Conservation (phyloP, 352 stramenopile species). For the Pythium coloratum region DNA sequence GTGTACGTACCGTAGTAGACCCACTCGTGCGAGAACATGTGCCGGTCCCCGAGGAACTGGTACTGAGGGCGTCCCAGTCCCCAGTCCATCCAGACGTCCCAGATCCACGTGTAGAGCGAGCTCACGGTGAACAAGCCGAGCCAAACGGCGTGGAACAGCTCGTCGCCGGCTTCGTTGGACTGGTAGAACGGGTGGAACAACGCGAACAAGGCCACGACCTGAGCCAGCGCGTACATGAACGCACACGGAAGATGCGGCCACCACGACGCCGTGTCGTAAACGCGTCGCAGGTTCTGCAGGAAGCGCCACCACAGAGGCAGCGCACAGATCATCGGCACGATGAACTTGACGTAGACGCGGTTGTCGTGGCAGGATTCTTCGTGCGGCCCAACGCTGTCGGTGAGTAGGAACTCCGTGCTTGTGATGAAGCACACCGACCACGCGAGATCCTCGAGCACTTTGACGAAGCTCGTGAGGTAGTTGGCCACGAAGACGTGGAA, state of each 20-base stretch:
- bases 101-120: constrained; percentile 80
- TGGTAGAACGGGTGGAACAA: constrained; percentile 84
- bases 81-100: constrained; percentile 89
- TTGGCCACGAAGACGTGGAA: constrained; percentile 92
- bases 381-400: constrained; percentile 37
- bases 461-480: constrained; percentile 85
- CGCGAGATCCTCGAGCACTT: constrained; percentile 82
- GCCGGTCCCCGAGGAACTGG: constrained; percentile 75
- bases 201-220: constrained; percentile 84
- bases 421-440: constrained; percentile 96
- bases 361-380: constrained; percentile 47
- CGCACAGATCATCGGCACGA: constrained; percentile 94
- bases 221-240: constrained; percentile 92
- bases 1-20: constrained; percentile 60
- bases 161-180: constrained; percentile 23
- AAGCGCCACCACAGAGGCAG: constrained; percentile 96
- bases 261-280: constrained; percentile 94
- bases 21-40: constrained; percentile 84
- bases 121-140: constrained; percentile 77
- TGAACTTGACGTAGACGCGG: constrained; percentile 93
- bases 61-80: constrained; percentile 72
- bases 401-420: constrained; percentile 91
- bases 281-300: constrained; percentile 95
- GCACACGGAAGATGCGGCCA: constrained; percentile 96
- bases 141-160: constrained; percentile 65